A percentile compares a stretch with the other conserved stretches of the same genome.
phyloP scores from a whole-genome alignment of 2,329 filamentous ascomycete species.

The Lachnellula hyalina region DNA sequence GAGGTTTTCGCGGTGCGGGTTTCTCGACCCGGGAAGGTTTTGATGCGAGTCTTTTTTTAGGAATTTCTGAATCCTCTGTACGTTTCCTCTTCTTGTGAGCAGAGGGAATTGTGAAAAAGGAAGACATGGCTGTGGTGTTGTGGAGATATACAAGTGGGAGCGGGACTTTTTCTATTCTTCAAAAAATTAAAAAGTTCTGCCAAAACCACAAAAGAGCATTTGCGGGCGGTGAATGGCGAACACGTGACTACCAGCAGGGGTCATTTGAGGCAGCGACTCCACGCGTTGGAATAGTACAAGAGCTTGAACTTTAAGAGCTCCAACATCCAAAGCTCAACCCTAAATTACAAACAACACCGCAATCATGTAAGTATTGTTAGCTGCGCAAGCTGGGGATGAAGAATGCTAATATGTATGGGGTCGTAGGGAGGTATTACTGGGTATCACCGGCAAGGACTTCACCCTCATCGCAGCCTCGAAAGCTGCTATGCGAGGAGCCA shows the following conservation, averaged over 20 bases:
- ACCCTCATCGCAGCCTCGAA: constrained; percentile 96
- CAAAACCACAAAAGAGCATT: too few relatives aligned
- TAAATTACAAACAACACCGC: constrained; percentile 16
- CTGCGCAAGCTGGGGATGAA: neutral
- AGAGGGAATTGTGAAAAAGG: constrained; percentile 87
- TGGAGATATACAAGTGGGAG: neutral
- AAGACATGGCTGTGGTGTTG: constrained; percentile 60
- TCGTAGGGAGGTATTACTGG: constrained; percentile 89
- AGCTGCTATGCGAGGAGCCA: constrained; percentile 95
- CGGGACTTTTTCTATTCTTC: neutral
- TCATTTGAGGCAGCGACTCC: constrained; percentile 27
- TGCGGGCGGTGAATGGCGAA: neutral
- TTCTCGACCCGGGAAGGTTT: constrained; percentile 31
- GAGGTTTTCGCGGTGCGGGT: constrained; percentile 36
- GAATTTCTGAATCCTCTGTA: constrained; percentile 44
- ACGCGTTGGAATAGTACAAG: constrained; percentile 24
- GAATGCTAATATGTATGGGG: constrained; percentile 11
- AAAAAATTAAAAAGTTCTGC: neutral
- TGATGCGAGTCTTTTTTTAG: constrained; percentile 54
- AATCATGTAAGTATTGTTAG: constrained; percentile 21
- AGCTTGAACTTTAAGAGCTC: constrained; percentile 20
- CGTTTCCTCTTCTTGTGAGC: constrained; percentile 90
- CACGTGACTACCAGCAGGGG: constrained; percentile 3
- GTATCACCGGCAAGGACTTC: constrained; percentile 99
- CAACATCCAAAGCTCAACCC: constrained; percentile 17